phyloP scores from a whole-genome alignment of 345 rosid genomes.

The Gossypium thurberi region DNA sequence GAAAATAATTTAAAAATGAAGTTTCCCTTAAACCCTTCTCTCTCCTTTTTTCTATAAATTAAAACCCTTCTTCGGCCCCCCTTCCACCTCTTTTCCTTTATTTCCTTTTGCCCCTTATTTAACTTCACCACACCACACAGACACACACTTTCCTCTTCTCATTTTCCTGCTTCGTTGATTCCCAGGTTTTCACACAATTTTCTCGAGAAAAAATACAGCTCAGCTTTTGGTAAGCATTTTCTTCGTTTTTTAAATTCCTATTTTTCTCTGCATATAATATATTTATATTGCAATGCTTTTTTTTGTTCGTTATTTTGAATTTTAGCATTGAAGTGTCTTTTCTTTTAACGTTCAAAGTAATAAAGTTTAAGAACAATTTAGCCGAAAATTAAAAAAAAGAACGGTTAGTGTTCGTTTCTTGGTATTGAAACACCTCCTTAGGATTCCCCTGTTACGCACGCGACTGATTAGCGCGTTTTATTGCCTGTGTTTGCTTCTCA shows the following conservation, averaged over 20 bases:
- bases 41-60: conserved; percentile 14
- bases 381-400: too few species aligned
- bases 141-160: not conserved
- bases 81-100: not conserved
- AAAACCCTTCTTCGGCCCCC: not conserved
- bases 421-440: not conserved
- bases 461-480: not conserved
- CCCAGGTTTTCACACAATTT: not conserved
- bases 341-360: not conserved
- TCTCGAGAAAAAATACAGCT: not conserved
- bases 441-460: not conserved
- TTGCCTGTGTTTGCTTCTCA: too few species aligned
- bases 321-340: not conserved
- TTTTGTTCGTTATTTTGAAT: not conserved
- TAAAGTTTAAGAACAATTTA: too few species aligned
- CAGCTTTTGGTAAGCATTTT: not conserved
- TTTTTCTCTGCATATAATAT: not conserved
- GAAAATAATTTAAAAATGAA: not conserved
- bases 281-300: not conserved
- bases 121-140: too few species aligned
- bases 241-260: not conserved
- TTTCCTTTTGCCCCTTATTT: not conserved
- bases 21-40: not conserved
- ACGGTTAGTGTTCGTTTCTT: not conserved
- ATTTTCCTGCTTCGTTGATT: not conserved